Evolutionary conservation across 1,284 basidiomycete genomes (phyloP).

Genomic region (Omphalotus olearius): DNA sequence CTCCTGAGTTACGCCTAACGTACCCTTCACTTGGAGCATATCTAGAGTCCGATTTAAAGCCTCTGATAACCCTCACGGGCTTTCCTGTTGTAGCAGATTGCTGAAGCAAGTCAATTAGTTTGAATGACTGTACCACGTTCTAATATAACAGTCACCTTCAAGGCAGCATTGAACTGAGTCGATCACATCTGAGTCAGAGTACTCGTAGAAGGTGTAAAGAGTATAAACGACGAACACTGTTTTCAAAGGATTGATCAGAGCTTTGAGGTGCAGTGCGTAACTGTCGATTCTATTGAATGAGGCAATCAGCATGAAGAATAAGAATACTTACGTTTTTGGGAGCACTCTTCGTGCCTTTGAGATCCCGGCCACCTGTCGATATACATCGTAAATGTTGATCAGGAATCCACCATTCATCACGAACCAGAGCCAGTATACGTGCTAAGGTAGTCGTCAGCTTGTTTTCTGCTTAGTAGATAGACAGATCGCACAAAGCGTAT

Average conservation of each 20-base stretch:
- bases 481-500: conserved; percentile 65
- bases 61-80: conserved; percentile 79
- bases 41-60: conserved; percentile 61
- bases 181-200: not conserved
- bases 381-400: not conserved
- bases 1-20: conserved; percentile 12
- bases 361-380: conserved; percentile 67
- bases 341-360: conserved; percentile 71
- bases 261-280: conserved; percentile 82
- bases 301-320: not conserved
- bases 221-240: conserved; percentile 33
- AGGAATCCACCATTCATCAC: not conserved
- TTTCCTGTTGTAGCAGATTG: conserved; percentile 66
- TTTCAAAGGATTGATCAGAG: conserved; percentile 73
- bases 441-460: conserved; percentile 29
- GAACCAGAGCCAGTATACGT: conserved; percentile 74
- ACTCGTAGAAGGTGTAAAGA: conserved; percentile 21
- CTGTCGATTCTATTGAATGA: conserved; percentile 29
- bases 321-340: conserved; percentile 66
- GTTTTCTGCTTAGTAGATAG: not conserved
- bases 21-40: conserved; percentile 75
- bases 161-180: conserved; percentile 52
- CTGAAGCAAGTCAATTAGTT: conserved; percentile 30
- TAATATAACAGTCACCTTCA: conserved; percentile 42
- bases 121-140: not conserved